Conservation (phyloP, 164 flowering plant genomes). For the Umbellularia californica region DNA sequence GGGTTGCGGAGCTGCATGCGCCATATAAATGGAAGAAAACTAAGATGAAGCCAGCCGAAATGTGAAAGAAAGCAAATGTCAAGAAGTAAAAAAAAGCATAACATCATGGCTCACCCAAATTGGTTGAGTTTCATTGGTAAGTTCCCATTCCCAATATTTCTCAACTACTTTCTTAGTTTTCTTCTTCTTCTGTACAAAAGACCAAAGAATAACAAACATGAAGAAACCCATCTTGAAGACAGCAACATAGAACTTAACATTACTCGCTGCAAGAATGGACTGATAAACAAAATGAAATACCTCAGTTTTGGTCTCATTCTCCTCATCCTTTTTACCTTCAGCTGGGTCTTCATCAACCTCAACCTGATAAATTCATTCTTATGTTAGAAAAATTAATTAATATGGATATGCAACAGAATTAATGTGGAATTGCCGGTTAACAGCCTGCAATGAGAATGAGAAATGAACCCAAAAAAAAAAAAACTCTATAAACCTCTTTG, state of each 20-base stretch:
- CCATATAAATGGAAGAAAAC: not conserved
- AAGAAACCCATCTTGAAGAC: not conserved
- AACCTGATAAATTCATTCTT: conserved; percentile 37
- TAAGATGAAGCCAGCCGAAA: not conserved
- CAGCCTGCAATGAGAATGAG: too few relatives aligned
- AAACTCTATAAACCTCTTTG: too few relatives aligned
- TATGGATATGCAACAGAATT: not conserved
- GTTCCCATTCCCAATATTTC: conserved; percentile 98
- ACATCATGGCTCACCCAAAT: conserved; percentile 61
- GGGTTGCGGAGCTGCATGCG: conserved; percentile 79
- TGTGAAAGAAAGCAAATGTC: not conserved
- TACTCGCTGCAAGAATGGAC: too few relatives aligned
- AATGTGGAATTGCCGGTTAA: too few relatives aligned
- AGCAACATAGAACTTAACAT: too few relatives aligned
- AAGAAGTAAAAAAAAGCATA: not conserved
- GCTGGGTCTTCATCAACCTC: conserved; percentile 95
- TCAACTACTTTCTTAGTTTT: conserved; percentile 90
- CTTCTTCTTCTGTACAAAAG: conserved; percentile 68
- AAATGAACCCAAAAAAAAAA: too few relatives aligned
- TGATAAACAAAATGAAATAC: conserved; percentile 21
- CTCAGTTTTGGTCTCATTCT: conserved; percentile 57
- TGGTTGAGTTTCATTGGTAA: conserved; percentile 85
- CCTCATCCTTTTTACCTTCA: conserved; percentile 70
- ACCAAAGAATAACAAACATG: not conserved
- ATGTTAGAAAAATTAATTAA: not conserved